Percentiles rank a stretch among this genome's conserved stretches.
phyloP scores from a whole-genome alignment of 1,139 yeast genomes.

The Hyphopichia wangnamkhiaoensis region DNA sequence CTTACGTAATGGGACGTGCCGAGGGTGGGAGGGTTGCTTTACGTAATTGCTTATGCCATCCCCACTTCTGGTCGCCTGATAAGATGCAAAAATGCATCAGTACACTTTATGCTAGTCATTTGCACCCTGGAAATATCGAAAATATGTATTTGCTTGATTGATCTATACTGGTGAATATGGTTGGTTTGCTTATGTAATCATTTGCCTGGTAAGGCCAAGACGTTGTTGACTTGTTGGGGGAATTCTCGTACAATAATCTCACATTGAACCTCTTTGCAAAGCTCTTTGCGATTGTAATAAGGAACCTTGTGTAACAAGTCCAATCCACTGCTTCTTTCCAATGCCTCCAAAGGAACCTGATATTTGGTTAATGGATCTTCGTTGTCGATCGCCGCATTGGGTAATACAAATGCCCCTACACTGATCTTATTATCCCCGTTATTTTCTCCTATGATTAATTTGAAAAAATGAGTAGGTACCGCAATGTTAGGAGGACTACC shows the following conservation, averaged over 20 bases:
- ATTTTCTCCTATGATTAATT: constrained; percentile 81
- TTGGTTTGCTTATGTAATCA: no score
- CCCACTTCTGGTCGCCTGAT: no score
- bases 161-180: no score
- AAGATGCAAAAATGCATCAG: no score
- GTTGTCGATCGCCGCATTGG: constrained; percentile 77
- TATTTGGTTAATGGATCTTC: constrained; percentile 68
- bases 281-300: constrained; percentile 54
- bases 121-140: no score
- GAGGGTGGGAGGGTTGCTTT: no score
- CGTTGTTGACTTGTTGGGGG: constrained; percentile 44
- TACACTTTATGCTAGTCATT: no score
- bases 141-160: no score
- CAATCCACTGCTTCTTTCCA: constrained; percentile 84
- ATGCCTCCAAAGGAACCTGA: constrained; percentile 86
- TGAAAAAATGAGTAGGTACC: constrained; percentile 96
- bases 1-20: no score
- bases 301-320: constrained; percentile 76
- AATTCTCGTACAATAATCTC: constrained; percentile 83
- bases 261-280: constrained; percentile 82
- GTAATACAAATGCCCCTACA: constrained; percentile 91
- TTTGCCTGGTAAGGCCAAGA: constrained; percentile 24
- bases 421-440: constrained; percentile 54
- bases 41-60: no score
- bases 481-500: constrained; percentile 97